phyloP scores from a whole-genome alignment of 2,329 filamentous ascomycete species.

The Myotisia sp. region DNA sequence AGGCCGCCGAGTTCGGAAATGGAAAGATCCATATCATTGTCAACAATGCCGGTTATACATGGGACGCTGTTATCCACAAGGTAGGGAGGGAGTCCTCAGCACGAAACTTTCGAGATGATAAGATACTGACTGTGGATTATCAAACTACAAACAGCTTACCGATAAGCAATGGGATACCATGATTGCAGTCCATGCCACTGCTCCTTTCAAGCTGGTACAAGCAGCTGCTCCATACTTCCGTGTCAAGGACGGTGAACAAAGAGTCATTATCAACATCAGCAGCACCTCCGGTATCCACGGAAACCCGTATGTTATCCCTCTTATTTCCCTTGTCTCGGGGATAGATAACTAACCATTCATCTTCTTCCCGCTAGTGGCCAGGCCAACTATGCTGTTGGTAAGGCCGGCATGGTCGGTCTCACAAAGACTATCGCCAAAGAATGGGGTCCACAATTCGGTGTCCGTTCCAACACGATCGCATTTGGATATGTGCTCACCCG shows the following conservation, averaged over 20 bases:
- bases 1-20: conserved; percentile 62
- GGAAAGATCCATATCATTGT: conserved; percentile 87
- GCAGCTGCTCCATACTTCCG: conserved; percentile 76
- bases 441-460: conserved; percentile 74
- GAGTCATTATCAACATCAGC: conserved; percentile 71
- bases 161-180: conserved; percentile 90
- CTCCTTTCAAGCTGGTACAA: conserved; percentile 70
- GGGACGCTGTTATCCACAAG: conserved; percentile 87
- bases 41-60: conserved; percentile 85
- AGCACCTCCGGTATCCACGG: conserved; percentile 71
- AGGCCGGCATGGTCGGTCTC: conserved; percentile 68
- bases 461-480: conserved; percentile 68
- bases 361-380: conserved; percentile 43
- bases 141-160: conserved; percentile 45
- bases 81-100: conserved; percentile 18
- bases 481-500: conserved; percentile 72
- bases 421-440: conserved; percentile 86
- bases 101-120: no score
- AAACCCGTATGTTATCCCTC: conserved; percentile 43
- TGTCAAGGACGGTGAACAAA: conserved; percentile 64
- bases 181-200: conserved; percentile 66
- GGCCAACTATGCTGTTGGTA: conserved; percentile 74
- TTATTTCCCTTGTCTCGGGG: conserved; percentile 1
- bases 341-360: conserved; percentile 3
- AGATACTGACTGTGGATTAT: background rate